Evolutionary conservation across 257 asterid species (phyloP), one percentile per base, ranked within the genome.

Genomic region (Coffea eugenioides): DNA sequence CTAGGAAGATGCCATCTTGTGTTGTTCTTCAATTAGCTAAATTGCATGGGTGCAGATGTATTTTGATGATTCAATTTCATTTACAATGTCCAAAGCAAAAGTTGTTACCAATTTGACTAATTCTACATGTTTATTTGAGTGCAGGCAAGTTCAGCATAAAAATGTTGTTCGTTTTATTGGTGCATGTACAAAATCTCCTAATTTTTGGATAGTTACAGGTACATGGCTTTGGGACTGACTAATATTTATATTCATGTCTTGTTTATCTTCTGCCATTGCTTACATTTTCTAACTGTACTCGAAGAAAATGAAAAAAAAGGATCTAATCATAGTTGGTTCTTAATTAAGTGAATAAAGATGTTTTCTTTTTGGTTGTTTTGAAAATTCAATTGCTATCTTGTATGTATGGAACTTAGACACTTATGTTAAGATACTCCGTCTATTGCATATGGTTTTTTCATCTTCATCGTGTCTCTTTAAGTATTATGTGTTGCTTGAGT

Each of bases 151-250:
- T 69, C 91, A 90, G 65, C 98, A 95, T 88, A 86, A 46, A 87
- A 91, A 95, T 84, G 86, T 93, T 80, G 97, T 93, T 72, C 91
- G 88, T n/a, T 93, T 92, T 88, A 87, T 95, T 65, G 99, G 98
- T 77, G 95, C 98, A 69, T 91, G 96, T 88, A 86, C 92, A 65
- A 89, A 89, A 87, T 85, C 84, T 74, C 99, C 98, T 59, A 90
- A 91, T 80, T 85, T 92, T 82, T 91, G 93, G 88, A 93, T 95
- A 73, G 85, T 93, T 80, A 93, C 99, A 88, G 99, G 98, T 95
- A 87, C 27, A 21, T 77, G 76, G n/a, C 39, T 66, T 51, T 64
- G 64, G 76, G 62, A 41, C 67, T 41, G 52, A 67, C 8, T 66
- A 45, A 46, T 65, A 36, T 71, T 51, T 41, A 76, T n/a, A 20